Conservation (phyloP, 306 rosid genomes). For the Rubus idaeus region DNA sequence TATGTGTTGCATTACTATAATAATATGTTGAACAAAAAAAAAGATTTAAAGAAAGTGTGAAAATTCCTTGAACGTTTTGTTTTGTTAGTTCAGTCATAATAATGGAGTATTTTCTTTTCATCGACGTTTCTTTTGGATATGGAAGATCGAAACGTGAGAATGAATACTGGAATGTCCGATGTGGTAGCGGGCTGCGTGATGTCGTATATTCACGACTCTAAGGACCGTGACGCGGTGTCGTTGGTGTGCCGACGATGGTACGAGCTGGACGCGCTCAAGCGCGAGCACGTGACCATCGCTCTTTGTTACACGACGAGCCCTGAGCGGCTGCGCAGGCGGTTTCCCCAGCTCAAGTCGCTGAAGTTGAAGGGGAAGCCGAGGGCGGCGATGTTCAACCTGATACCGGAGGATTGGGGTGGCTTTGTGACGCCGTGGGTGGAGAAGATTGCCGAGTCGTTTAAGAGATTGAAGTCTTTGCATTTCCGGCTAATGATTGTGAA, state of each 20-base stretch:
- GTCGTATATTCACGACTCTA: constrained; percentile 76
- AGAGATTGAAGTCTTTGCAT: constrained; percentile 68
- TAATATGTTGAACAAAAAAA: not conserved
- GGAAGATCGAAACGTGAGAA: constrained; percentile 37
- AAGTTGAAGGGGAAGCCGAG: constrained; percentile 88
- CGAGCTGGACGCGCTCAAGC: constrained; percentile 77
- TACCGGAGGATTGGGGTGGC: constrained; percentile 98
- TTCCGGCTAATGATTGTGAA: constrained; percentile 88
- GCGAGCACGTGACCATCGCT: constrained; percentile 95
- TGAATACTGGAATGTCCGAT: constrained; percentile 42
- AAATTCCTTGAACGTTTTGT: not conserved
- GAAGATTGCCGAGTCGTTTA: constrained; percentile 59
- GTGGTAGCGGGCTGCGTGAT: constrained; percentile 66
- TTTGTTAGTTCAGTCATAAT: too few species aligned
- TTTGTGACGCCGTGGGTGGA: constrained; percentile 78
- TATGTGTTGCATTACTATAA: not conserved
- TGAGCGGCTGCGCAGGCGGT: constrained; percentile 60
- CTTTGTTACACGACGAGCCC: constrained; percentile 90
- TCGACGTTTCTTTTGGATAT: not conserved
- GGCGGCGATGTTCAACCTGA: constrained; percentile 93
- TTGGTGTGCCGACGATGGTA: constrained; percentile 85
- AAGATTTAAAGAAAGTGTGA: not conserved
- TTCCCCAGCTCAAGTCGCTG: constrained; percentile 73
- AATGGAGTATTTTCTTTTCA: not conserved
- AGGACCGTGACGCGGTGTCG: constrained; percentile 78